Conservation (phyloP, 768 basidiomycete genomes). For the Porphyrellus cyaneotinctus region DNA sequence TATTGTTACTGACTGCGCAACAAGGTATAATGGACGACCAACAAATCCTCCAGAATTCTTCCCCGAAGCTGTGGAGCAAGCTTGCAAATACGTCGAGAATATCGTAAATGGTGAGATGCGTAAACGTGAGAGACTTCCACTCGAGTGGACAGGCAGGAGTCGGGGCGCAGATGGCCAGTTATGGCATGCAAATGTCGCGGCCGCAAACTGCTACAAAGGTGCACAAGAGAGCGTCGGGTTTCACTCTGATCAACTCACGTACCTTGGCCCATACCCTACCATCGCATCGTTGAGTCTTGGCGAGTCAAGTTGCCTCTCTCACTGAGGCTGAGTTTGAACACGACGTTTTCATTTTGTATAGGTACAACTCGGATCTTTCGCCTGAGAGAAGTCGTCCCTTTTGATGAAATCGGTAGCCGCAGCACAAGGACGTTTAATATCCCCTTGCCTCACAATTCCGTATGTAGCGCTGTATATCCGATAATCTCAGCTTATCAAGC, state of each 20-base stretch:
- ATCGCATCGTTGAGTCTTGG: constrained; percentile 84
- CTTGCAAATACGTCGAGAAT: constrained; percentile 64
- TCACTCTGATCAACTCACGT: constrained; percentile 78
- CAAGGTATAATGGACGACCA: constrained; percentile 75
- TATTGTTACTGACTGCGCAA: constrained; percentile 7
- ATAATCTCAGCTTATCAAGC: background rate
- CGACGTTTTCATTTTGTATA: constrained; percentile 22
- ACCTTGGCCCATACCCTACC: constrained; percentile 79
- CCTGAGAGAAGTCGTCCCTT: constrained; percentile 72
- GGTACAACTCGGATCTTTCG: constrained; percentile 70
- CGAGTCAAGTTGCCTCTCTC: constrained; percentile 24
- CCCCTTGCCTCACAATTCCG: constrained; percentile 75
- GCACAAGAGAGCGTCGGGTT: constrained; percentile 76
- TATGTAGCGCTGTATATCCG: constrained; percentile 31
- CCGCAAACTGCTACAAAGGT: constrained; percentile 83
- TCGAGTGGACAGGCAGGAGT: constrained; percentile 68
- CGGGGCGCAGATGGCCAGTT: constrained; percentile 19
- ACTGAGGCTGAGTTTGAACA: background rate
- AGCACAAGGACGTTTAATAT: constrained; percentile 72
- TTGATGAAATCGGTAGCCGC: constrained; percentile 52
- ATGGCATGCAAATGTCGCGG: constrained; percentile 85
- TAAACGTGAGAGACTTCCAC: constrained; percentile 53
- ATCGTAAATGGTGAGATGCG: constrained; percentile 69
- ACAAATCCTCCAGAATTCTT: constrained; percentile 56
- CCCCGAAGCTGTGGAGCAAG: constrained; percentile 71